These are phyloP conservation scores for Ustilago tritici DNA, from an alignment of 1,284 basidiomycete species.

Conservation along the genomic window DNA sequence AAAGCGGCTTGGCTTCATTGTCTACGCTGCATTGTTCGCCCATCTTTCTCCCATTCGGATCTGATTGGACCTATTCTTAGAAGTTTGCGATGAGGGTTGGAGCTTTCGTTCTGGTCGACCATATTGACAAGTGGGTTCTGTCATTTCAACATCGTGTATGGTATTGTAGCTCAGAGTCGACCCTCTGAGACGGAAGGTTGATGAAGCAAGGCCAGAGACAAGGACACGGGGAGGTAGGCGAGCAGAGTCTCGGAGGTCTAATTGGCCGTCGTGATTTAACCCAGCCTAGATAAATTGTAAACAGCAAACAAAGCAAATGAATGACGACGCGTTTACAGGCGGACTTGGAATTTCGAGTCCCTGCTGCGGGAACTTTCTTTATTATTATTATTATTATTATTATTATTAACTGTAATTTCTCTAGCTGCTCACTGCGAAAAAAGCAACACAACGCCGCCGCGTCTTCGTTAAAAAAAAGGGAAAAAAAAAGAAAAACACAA, in stretches of 20 bases:
- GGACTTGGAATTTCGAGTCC: not conserved
- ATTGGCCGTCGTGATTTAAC: not conserved
- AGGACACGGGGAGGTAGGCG: not conserved
- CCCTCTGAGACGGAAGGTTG: not conserved
- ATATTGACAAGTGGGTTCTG: no score
- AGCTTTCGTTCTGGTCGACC: not conserved
- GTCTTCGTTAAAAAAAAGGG: not conserved
- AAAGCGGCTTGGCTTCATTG: not conserved
- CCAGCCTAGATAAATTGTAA: not conserved
- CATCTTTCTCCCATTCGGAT: not conserved
- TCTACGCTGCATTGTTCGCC: not conserved
- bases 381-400: not conserved
- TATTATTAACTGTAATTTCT: not conserved
- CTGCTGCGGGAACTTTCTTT: not conserved
- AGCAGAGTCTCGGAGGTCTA: constrained; percentile 4
- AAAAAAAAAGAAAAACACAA: no score
- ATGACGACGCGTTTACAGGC: constrained; percentile 10
- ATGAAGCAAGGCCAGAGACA: not conserved
- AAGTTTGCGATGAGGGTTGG: not conserved
- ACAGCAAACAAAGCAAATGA: not conserved
- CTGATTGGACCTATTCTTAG: not conserved
- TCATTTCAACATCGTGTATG: no score
- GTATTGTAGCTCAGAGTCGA: not conserved
- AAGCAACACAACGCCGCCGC: not conserved
- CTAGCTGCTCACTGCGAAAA: not conserved